phyloP scores from a whole-genome alignment of 352 stramenopile species.

The Globisporangium rhizosaccharum region DNA sequence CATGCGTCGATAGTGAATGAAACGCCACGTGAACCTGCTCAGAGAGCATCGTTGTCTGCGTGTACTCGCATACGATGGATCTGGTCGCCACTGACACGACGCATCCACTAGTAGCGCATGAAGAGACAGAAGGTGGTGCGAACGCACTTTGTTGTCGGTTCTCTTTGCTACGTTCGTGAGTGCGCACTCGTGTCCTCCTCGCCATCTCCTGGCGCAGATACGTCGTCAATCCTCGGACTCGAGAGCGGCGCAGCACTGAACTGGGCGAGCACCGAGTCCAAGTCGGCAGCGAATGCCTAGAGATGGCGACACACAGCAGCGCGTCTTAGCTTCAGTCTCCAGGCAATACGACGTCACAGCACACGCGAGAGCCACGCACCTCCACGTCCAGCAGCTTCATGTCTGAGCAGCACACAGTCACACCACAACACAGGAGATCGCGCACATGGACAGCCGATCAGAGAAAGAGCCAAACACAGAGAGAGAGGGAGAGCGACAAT shows the following conservation, averaged over 20 bases:
- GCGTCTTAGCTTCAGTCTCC: not conserved
- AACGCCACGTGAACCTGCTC: too few species aligned
- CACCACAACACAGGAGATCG: not conserved
- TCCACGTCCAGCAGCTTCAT: conserved; percentile 44
- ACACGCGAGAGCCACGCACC: conserved; percentile 13
- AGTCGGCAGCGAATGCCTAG: conserved; percentile 32
- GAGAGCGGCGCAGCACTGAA: conserved; percentile 18
- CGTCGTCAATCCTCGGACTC: not conserved
- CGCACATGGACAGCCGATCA: not conserved
- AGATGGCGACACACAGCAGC: not conserved
- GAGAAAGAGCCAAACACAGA: not conserved
- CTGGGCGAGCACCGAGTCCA: conserved; percentile 51
- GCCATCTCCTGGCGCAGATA: not conserved
- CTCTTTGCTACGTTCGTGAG: too few species aligned
- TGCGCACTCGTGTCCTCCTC: not conserved
- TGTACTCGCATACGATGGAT: too few species aligned
- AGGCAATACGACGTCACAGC: not conserved
- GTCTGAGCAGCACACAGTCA: conserved; percentile 14
- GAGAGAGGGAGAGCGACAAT: not conserved
- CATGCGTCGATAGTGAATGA: too few species aligned
- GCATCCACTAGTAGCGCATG: too few species aligned
- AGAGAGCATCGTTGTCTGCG: too few species aligned
- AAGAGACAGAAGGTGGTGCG: too few species aligned
- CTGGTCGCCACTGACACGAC: too few species aligned
- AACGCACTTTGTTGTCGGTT: too few species aligned